phyloP scores from a whole-genome alignment of 345 rosid genomes.

The Trapa bicornis region DNA sequence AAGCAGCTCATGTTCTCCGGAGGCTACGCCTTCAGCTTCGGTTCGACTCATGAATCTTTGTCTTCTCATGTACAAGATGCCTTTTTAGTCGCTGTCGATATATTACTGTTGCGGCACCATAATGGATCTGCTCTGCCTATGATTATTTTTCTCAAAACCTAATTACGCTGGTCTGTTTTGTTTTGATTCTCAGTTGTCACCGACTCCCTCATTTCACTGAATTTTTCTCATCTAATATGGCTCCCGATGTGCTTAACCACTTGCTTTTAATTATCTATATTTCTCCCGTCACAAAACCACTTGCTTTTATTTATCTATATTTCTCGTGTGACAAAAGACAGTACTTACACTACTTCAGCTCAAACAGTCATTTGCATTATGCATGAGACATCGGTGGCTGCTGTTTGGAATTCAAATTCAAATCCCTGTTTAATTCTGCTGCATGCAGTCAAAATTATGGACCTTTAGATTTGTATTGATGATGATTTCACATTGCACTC shows the following conservation, averaged over 20 bases:
- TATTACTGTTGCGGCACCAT: background rate
- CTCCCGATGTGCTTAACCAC: background rate
- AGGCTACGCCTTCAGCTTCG: conserved; percentile 76
- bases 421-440: background rate
- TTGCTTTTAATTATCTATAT: too few relatives aligned
- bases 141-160: background rate
- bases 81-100: background rate
- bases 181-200: background rate
- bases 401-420: background rate
- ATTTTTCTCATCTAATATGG: background rate
- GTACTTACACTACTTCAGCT: background rate
- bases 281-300: too few relatives aligned
- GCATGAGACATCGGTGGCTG: background rate
- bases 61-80: too few relatives aligned
- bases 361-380: background rate
- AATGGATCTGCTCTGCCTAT: background rate
- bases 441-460: background rate
- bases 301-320: background rate
- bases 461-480: background rate
- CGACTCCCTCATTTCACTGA: background rate
- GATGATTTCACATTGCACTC: background rate
- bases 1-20: conserved; percentile 84
- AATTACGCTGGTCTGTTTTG: background rate
- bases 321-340: background rate
- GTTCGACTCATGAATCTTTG: conserved; percentile 17